Conservation (phyloP, 2,329 filamentous ascomycete genomes). For the Ophiostoma ips region DNA sequence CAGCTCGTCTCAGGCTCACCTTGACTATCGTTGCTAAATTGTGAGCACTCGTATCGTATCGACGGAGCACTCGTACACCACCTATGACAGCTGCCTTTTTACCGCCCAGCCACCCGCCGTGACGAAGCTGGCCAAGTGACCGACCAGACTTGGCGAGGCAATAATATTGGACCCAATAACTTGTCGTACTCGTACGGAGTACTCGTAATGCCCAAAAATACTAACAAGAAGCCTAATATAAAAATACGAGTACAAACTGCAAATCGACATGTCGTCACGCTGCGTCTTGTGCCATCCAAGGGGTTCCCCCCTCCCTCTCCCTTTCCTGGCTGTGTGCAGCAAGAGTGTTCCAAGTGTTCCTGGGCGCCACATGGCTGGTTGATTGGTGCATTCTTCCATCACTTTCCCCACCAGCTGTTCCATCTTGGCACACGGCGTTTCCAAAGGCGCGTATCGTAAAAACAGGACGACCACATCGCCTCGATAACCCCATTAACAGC, state of each 20-base stretch:
- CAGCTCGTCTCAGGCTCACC: no score
- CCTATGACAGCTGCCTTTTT: neutral
- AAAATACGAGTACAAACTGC: no score
- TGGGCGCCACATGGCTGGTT: slow-evolving; percentile 18
- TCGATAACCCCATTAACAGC: neutral
- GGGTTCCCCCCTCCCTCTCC: slow-evolving; percentile 13
- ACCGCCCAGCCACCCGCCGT: neutral
- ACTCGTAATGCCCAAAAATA: no score
- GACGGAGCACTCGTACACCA: neutral
- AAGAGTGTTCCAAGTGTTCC: slow-evolving; percentile 22
- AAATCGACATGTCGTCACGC: no score
- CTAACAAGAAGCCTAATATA: no score
- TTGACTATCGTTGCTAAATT: no score
- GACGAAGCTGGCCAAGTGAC: neutral
- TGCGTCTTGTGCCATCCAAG: neutral
- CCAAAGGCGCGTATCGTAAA: slow-evolving; percentile 29
- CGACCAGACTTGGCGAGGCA: neutral
- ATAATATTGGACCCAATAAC: neutral
- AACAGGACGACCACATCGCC: neutral
- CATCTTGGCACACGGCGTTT: slow-evolving; percentile 22
- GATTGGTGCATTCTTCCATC: slow-evolving; percentile 24
- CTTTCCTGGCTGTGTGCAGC: slow-evolving; percentile 22
- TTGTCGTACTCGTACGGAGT: neutral
- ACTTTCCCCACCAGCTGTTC: slow-evolving; percentile 13
- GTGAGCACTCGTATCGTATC: no score